Percentiles rank a stretch among this genome's conserved stretches.
Evolutionary conservation across 2,329 filamentous ascomycete genomes (phyloP).

Genomic region (Fusarium phyllophilum): DNA sequence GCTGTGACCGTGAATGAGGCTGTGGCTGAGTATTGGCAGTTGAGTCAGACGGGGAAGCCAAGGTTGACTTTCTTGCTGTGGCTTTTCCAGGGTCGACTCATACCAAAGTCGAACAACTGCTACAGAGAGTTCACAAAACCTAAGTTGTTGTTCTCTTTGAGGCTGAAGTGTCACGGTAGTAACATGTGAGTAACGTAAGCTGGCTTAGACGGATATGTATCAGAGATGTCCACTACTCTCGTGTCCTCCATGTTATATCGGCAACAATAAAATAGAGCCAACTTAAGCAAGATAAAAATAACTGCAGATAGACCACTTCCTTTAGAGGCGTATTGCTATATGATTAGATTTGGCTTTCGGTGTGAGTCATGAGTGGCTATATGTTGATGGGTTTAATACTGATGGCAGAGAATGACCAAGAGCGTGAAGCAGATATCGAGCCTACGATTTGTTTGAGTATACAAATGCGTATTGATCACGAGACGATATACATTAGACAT

Average conservation of each 20-base stretch:
- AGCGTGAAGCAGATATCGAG: background rate
- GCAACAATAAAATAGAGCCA: background rate
- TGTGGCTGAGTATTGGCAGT: slow-evolving; percentile 34
- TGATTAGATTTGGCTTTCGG: background rate
- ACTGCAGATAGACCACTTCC: background rate
- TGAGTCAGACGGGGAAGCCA: slow-evolving; percentile 32
- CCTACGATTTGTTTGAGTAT: background rate
- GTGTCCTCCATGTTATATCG: background rate
- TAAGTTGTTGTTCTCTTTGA: background rate
- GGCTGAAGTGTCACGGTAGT: background rate
- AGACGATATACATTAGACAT: background rate
- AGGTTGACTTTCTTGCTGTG: background rate
- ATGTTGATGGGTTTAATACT: background rate
- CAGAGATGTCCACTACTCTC: background rate
- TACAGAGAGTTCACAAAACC: background rate
- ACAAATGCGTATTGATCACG: background rate
- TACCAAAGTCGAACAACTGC: background rate
- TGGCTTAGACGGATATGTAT: background rate
- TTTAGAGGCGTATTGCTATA: background rate
- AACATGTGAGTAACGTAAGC: background rate
- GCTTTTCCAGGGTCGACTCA: background rate
- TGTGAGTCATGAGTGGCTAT: background rate
- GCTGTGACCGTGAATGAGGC: background rate
- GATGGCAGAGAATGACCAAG: background rate
- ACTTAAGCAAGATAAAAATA: background rate